These are phyloP conservation scores for Phytopythium vexans DNA, from an alignment of 352 stramenopile genomes.

Conservation along the genomic window DNA sequence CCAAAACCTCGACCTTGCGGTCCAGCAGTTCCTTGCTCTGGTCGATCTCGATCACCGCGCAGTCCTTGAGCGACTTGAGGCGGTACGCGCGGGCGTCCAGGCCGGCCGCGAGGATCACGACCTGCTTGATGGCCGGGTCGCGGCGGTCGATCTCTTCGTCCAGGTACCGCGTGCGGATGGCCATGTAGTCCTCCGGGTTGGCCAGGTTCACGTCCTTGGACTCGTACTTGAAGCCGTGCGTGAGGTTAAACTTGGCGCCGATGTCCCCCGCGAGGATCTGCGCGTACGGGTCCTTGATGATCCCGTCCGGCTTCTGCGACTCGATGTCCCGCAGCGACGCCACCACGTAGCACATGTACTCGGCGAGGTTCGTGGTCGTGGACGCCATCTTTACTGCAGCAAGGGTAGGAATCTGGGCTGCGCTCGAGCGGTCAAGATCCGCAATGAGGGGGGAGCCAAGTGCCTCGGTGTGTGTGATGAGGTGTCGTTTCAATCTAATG, in stretches of 20 bases:
- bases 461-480: too few relatives aligned
- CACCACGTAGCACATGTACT: constrained; percentile 30
- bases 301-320: constrained; percentile 21
- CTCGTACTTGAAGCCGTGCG: constrained; percentile 17
- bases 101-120: constrained; percentile 50
- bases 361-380: neutral
- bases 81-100: constrained; percentile 53
- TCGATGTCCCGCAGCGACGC: constrained; percentile 30
- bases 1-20: constrained; percentile 37
- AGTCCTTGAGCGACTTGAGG: constrained; percentile 31
- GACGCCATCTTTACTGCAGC: too few relatives aligned
- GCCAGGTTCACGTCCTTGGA: neutral
- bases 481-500: too few relatives aligned
- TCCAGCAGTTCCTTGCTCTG: constrained; percentile 37
- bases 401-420: too few relatives aligned
- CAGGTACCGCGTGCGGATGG: constrained; percentile 38
- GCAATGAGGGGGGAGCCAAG: too few relatives aligned
- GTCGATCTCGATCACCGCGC: constrained; percentile 51
- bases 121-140: constrained; percentile 32
- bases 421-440: too few relatives aligned
- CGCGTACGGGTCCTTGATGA: constrained; percentile 33
- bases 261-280: constrained; percentile 22
- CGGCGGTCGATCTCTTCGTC: constrained; percentile 45
- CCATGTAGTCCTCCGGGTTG: constrained; percentile 26
- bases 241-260: constrained; percentile 11